Percentiles rank a stretch among this genome's conserved stretches.
phyloP scores from a whole-genome alignment of 441 rosid genomes.

The Syzygium malaccense region DNA sequence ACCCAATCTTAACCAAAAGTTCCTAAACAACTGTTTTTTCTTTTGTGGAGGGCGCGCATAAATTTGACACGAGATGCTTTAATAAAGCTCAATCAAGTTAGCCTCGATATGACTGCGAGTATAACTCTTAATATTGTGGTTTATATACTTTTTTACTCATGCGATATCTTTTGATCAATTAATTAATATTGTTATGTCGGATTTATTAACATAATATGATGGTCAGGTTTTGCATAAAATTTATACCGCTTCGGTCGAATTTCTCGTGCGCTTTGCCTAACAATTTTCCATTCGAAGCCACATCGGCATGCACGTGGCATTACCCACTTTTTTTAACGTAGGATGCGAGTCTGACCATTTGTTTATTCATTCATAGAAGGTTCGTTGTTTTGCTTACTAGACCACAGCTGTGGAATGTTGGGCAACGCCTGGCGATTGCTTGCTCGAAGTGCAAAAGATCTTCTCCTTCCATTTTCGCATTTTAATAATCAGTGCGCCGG shows the following conservation, averaged over 20 bases:
- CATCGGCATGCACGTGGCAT: not conserved
- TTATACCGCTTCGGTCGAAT: too few species aligned
- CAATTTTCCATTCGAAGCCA: not conserved
- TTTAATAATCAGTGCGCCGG: not conserved
- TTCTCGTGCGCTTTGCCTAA: too few species aligned
- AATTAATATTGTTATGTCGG: too few species aligned
- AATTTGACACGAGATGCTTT: too few species aligned
- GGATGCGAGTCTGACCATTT: not conserved
- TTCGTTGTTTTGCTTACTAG: not conserved
- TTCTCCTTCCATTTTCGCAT: not conserved
- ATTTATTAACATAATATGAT: too few species aligned
- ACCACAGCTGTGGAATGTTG: not conserved
- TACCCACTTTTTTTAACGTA: rapidly evolving
- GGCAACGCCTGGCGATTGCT: not conserved
- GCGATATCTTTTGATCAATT: too few species aligned
- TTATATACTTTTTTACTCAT: too few species aligned
- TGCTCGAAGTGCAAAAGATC: not conserved
- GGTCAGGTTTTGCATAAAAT: too few species aligned
- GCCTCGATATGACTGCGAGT: too few species aligned
- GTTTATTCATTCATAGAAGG: not conserved
- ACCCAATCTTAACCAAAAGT: not conserved
- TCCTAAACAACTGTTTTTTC: not conserved
- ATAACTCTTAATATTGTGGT: too few species aligned
- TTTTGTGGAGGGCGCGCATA: not conserved
- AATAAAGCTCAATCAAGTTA: too few species aligned